Evolutionary conservation across 148 eudicot genomes (phyloP).

Genomic region (Heliosperma pusillum): DNA sequence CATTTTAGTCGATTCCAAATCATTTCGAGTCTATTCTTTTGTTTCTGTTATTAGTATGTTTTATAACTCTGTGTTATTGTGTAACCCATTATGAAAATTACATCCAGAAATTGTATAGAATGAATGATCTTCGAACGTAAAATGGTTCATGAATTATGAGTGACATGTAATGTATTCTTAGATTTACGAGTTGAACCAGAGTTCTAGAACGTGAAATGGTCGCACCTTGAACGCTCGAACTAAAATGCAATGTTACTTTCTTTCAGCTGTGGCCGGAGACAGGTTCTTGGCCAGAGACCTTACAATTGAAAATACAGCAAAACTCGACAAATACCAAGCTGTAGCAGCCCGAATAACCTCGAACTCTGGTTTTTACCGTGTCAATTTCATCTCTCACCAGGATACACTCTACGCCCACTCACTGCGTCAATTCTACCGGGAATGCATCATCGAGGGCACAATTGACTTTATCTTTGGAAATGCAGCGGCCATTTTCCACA

Average conservation of each 20-base stretch:
- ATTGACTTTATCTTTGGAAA: slow-evolving; percentile 76
- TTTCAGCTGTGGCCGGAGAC: slow-evolving; percentile 64
- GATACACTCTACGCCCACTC: slow-evolving; percentile 73
- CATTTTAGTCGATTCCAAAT: no score
- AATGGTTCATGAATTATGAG: no score
- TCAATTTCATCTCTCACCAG: slow-evolving; percentile 57
- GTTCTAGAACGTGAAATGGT: neutral
- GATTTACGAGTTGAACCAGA: neutral
- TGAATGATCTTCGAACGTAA: no score
- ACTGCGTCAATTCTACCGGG: slow-evolving; percentile 54
- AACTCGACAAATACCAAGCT: slow-evolving; percentile 60
- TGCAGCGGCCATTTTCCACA: slow-evolving; percentile 60
- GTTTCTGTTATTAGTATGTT: neutral
- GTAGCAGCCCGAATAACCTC: slow-evolving; percentile 63
- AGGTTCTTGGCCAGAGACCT: slow-evolving; percentile 62
- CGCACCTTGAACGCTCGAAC: neutral
- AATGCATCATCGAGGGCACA: slow-evolving; percentile 63
- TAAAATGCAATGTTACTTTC: neutral
- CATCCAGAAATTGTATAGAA: no score
- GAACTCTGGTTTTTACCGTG: slow-evolving; percentile 51
- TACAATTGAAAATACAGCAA: slow-evolving; percentile 49
- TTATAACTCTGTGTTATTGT: neutral
- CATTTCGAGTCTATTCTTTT: no score
- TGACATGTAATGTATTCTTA: no score
- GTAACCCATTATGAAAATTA: no score